Evolutionary conservation across 768 basidiomycete species (phyloP).

Genomic region (Mycena rebaudengoi): DNA sequence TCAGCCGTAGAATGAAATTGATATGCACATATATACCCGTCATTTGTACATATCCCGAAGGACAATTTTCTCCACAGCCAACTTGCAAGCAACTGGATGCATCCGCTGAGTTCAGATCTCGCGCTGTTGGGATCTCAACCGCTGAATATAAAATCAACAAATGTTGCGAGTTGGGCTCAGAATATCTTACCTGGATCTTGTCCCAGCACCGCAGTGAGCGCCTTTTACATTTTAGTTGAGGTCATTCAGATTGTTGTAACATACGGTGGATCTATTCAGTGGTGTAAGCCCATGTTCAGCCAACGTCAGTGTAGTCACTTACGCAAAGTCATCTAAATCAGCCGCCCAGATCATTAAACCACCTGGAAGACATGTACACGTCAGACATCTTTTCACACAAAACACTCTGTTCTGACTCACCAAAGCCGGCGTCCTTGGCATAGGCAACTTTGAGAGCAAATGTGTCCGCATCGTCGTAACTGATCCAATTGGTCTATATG

Average conservation of each 20-base stretch:
- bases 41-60: background rate
- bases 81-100: background rate
- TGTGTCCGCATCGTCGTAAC: background rate
- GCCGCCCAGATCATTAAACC: background rate
- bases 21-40: background rate
- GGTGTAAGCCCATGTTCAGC: too few relatives aligned
- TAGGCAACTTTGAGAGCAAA: background rate
- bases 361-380: too few relatives aligned
- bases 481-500: background rate
- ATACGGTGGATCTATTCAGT: background rate
- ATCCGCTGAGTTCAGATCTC: background rate
- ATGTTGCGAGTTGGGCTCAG: background rate
- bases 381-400: too few relatives aligned
- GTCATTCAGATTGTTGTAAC: background rate
- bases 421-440: background rate
- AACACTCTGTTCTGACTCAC: too few relatives aligned
- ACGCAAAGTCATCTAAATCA: background rate
- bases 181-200: too few relatives aligned
- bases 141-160: background rate
- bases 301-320: too few relatives aligned
- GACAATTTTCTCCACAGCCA: background rate
- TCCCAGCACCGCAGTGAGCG: background rate
- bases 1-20: background rate
- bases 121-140: background rate
- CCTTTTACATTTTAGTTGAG: background rate